Evolutionary conservation across 768 basidiomycete genomes (phyloP), one percentile per base, ranked within the genome.

Genomic region (Lyophyllum decastes): DNA sequence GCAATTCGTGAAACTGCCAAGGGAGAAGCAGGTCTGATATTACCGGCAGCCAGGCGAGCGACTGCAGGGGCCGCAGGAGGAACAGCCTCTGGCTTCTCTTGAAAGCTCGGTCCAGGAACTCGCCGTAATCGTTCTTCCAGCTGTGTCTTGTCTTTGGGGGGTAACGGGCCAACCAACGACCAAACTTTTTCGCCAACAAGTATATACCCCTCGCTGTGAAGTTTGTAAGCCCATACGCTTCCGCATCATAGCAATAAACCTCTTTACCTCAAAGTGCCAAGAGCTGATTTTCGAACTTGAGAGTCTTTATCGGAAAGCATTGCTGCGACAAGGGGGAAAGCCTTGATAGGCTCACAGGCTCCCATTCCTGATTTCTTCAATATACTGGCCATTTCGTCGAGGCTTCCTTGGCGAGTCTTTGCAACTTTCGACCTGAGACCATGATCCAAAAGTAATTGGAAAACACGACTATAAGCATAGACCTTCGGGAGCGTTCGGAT

Each of bases 231-330:
- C 55, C 19, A 52, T 26, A 22, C 46, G 30, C 49, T 46, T 38
- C 14, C 52, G 17, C 61, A 27, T 52, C 16, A n/a, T 62, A 48
- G 12, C 44, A 43, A 56, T 46, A 24, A 22, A 47, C 24, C 53
- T n/a, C 74, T 78, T 66, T 67, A 90, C 94, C 94, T 89, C 49
- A 98, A 77, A 38, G 87, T 81, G 33, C 84, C 82, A 35, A 98
- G 78, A 4, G 94, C 91, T 8, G 95, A 93, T 66, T 91, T 95
- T 11, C 95, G 84, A 44, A 95, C 94, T 55, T 84, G 80, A 1
- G 92, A 86, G 71, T 98, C 96, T 68, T 92, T 93, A 69, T 96
- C 95, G 24, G 89, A 85, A 60, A 97, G 87, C 80, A 90, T 86
- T 0, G 84, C 78, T 6, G 89, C 92, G 48, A 95, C 80, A 30